Percentiles rank a stretch among this genome's conserved stretches.
These are phyloP conservation scores for Fusarium ambrosium DNA, from an alignment of 2,329 filamentous ascomycete species.

Conservation along the genomic window DNA sequence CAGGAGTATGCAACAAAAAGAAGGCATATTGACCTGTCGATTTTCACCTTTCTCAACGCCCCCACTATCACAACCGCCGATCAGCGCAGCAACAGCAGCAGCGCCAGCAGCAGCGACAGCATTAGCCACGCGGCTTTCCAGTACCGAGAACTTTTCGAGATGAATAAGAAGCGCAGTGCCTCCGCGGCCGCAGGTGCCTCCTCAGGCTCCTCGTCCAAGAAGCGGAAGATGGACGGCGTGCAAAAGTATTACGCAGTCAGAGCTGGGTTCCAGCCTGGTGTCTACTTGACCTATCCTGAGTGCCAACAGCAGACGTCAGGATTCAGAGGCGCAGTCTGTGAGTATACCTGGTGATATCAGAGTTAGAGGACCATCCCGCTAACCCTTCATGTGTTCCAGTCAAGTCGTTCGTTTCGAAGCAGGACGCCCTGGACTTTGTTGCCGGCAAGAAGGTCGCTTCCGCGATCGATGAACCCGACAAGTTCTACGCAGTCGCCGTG, in stretches of 20 bases:
- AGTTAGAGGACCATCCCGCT: conserved; percentile 7
- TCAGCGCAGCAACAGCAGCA: conserved; percentile 13
- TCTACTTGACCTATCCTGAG: conserved; percentile 73
- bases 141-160: conserved; percentile 30
- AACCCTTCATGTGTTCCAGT: conserved; percentile 61
- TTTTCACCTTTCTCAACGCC: conserved; percentile 42
- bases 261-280: conserved; percentile 68
- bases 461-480: conserved; percentile 57
- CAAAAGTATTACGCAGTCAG: conserved; percentile 75
- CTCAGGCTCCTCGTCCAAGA: conserved; percentile 53
- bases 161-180: conserved; percentile 51
- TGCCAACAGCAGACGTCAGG: conserved; percentile 72
- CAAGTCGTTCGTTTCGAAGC: conserved; percentile 80
- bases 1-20: conserved; percentile 34
- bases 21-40: conserved; percentile 33
- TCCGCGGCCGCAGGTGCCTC: conserved; percentile 29
- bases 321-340: conserved; percentile 76
- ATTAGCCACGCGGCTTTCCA: conserved; percentile 7
- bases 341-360: conserved; percentile 52
- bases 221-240: conserved; percentile 62
- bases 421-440: conserved; percentile 85
- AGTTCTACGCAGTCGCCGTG: conserved; percentile 73
- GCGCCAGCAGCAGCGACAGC: conserved; percentile 10
- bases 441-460: conserved; percentile 66
- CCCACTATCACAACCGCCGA: conserved; percentile 13